These are phyloP conservation scores for Scenedesmus sp. DNA, from an alignment of 163 green algal genomes.

Conservation along the genomic window DNA sequence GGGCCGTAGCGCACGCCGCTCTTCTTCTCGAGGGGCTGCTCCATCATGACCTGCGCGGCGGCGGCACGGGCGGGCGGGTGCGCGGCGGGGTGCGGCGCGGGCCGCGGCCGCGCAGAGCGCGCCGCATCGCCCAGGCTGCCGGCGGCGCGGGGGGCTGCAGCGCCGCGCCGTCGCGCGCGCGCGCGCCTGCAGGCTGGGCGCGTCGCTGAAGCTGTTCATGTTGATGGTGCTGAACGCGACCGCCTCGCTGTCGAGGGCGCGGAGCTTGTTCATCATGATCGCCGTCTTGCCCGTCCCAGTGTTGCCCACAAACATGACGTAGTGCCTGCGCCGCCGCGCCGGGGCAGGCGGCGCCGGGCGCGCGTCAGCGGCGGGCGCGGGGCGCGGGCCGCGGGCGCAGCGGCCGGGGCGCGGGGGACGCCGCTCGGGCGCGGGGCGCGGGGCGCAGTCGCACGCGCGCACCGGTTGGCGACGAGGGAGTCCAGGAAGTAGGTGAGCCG, in stretches of 20 bases:
- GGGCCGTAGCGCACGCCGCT: constrained; percentile 86
- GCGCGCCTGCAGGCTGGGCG: constrained; percentile 62
- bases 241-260: constrained; percentile 79
- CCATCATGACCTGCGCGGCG: constrained; percentile 66
- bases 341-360: no score
- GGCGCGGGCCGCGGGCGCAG: no score
- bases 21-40: constrained; percentile 90
- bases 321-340: constrained; percentile 62
- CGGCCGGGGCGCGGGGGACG: no score
- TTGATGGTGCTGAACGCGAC: constrained; percentile 82
- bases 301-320: constrained; percentile 95
- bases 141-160: no score
- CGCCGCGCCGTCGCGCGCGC: no score
- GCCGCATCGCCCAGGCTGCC: constrained; percentile 51
- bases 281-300: constrained; percentile 91
- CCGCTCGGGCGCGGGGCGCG: no score
- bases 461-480: constrained; percentile 75
- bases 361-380: no score
- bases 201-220: constrained; percentile 91
- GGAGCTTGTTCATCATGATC: constrained; percentile 90
- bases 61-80: neutral
- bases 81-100: neutral
- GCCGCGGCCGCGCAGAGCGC: neutral
- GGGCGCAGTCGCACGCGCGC: neutral
- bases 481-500: constrained; percentile 89